Conservation (phyloP, 2,329 filamentous ascomycete genomes). For the Phyllachora maydis region DNA sequence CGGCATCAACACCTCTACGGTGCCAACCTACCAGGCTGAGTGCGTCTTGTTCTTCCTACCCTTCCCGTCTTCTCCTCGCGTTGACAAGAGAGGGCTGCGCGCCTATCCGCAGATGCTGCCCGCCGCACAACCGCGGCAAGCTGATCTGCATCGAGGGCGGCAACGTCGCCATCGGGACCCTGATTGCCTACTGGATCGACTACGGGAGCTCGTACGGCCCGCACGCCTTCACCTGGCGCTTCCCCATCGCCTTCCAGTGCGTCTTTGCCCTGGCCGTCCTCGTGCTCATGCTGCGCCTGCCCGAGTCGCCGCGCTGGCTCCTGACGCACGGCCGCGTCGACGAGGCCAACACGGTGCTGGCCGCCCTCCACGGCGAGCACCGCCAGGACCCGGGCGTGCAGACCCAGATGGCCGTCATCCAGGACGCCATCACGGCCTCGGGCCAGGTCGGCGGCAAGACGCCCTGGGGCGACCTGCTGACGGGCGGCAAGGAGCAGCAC, state of each 20-base stretch:
- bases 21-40: slow-evolving; percentile 14
- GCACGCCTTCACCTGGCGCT: slow-evolving; percentile 9
- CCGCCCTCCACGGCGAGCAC: slow-evolving; percentile 5
- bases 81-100: slow-evolving; percentile 10
- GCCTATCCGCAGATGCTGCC: slow-evolving; percentile 1
- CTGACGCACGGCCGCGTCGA: slow-evolving; percentile 8
- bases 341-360: slow-evolving; percentile 7
- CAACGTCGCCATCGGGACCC: slow-evolving; percentile 8
- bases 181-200: slow-evolving; percentile 8
- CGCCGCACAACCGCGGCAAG: slow-evolving; percentile 9
- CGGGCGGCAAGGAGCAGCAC: slow-evolving; percentile 42
- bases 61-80: slow-evolving; percentile 1
- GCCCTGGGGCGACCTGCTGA: slow-evolving; percentile 17
- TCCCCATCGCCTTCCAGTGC: slow-evolving; percentile 9
- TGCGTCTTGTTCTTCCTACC: slow-evolving; percentile 1
- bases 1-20: slow-evolving; percentile 4
- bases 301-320: slow-evolving; percentile 12
- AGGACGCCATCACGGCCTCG: slow-evolving; percentile 5
- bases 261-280: slow-evolving; percentile 9
- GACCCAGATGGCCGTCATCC: slow-evolving; percentile 5
- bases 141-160: slow-evolving; percentile 9
- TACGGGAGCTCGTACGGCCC: slow-evolving; percentile 10
- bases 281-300: slow-evolving; percentile 5
- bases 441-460: slow-evolving; percentile 8
- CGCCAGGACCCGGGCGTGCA: slow-evolving; percentile 4